These are phyloP conservation scores for Lasiosphaeriaceae sp. DNA, from an alignment of 495 filamentous ascomycete species.

Conservation along the genomic window DNA sequence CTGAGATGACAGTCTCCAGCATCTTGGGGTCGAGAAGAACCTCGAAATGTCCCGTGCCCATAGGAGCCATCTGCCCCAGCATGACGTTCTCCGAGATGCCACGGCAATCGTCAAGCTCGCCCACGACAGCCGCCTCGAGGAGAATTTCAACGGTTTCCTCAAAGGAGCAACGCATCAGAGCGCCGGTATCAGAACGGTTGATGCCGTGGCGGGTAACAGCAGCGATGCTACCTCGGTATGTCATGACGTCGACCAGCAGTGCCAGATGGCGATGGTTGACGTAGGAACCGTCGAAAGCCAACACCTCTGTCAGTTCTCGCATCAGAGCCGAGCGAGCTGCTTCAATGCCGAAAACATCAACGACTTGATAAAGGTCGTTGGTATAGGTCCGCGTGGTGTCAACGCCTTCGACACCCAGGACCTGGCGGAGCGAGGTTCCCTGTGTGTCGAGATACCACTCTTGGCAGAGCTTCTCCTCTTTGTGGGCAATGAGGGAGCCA, in stretches of 20 bases:
- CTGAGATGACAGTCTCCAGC: constrained; percentile 89
- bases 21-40: constrained; percentile 89
- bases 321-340: constrained; percentile 82
- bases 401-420: constrained; percentile 82
- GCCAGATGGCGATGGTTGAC: constrained; percentile 98
- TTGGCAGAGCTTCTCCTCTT: constrained; percentile 64
- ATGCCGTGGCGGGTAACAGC: constrained; percentile 98
- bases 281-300: constrained; percentile 97
- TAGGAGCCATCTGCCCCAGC: constrained; percentile 91
- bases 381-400: constrained; percentile 86
- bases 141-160: constrained; percentile 99
- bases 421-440: constrained; percentile 77
- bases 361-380: constrained; percentile 91
- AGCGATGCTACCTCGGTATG: constrained; percentile 84
- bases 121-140: constrained; percentile 85
- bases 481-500: constrained; percentile 65
- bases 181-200: constrained; percentile 95
- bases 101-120: constrained; percentile 94
- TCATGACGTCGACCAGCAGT: constrained; percentile 98
- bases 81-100: constrained; percentile 99
- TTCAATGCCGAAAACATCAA: constrained; percentile 94
- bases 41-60: constrained; percentile 94
- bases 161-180: constrained; percentile 98
- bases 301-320: constrained; percentile 80
- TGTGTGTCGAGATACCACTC: constrained; percentile 96